phyloP scores from a whole-genome alignment of 2,329 filamentous ascomycete species.

The Penicillium oxalicum region DNA sequence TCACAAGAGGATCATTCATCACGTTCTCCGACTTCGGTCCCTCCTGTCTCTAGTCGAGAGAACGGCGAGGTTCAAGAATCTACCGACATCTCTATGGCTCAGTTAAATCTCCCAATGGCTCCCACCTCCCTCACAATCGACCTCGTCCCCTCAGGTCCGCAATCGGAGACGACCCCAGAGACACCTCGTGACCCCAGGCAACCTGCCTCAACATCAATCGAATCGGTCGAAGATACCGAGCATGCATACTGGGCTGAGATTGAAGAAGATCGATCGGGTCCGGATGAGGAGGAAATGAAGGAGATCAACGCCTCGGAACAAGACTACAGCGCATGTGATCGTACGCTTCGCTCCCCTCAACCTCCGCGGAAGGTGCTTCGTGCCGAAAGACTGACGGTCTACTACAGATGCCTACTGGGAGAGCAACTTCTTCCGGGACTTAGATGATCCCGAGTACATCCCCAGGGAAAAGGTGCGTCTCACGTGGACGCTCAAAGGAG shows the following conservation, averaged over 20 bases:
- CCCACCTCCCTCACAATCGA: not conserved
- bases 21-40: not conserved
- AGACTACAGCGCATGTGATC: slow-evolving; percentile 51
- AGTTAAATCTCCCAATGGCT: not conserved
- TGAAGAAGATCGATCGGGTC: slow-evolving; percentile 51
- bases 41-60: not conserved
- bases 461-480: slow-evolving; percentile 51
- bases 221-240: slow-evolving; percentile 21
- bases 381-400: not conserved
- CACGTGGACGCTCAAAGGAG: slow-evolving; percentile 53
- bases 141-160: not conserved
- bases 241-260: slow-evolving; percentile 49
- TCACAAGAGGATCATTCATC: slow-evolving; percentile 3
- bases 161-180: slow-evolving; percentile 3
- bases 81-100: not conserved
- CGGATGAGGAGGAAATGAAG: slow-evolving; percentile 54
- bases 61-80: not conserved
- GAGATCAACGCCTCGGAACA: slow-evolving; percentile 49
- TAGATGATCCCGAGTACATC: slow-evolving; percentile 54
- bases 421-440: slow-evolving; percentile 48
- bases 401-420: slow-evolving; percentile 53
- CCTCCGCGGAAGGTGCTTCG: not conserved
- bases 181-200: slow-evolving; percentile 16
- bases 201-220: slow-evolving; percentile 6
- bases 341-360: slow-evolving; percentile 25